phyloP scores from a whole-genome alignment of 1,139 yeast genomes.

The Keqinozyma sinolaborantium region DNA sequence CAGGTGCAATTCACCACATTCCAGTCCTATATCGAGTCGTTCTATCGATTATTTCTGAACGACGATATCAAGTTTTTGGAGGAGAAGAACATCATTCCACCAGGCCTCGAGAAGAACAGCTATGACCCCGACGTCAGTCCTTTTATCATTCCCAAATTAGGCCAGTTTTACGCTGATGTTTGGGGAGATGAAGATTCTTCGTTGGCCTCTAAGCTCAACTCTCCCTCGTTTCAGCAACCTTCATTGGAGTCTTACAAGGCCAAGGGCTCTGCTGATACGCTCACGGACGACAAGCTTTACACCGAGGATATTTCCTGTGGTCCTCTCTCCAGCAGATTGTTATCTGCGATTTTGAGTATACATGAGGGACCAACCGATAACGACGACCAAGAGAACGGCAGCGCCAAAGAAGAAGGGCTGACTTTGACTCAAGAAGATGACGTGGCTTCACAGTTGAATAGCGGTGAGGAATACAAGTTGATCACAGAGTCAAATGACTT shows the following conservation, averaged over 20 bases:
- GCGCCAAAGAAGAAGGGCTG: conserved; percentile 6
- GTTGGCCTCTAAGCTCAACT: conserved; percentile 35
- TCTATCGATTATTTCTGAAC: conserved; percentile 69
- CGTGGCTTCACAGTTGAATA: conserved; percentile 36
- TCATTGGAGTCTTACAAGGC: conserved; percentile 51
- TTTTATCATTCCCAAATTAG: conserved; percentile 76
- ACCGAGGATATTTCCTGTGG: conserved; percentile 84
- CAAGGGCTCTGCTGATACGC: conserved; percentile 54
- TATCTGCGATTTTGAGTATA: conserved; percentile 72
- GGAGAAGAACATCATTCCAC: conserved; percentile 55
- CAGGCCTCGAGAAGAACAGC: conserved; percentile 41
- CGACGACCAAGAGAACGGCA: conserved; percentile 14
- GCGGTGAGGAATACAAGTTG: conserved; percentile 33
- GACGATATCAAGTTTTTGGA: conserved; percentile 78
- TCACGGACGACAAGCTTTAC: conserved; percentile 65
- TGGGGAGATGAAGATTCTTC: conserved; percentile 84
- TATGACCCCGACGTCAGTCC: conserved; percentile 71
- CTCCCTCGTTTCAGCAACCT: conserved; percentile 35
- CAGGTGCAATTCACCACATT: conserved; percentile 93
- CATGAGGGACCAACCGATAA: conserved; percentile 38
- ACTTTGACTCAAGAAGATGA: conserved; percentile 23
- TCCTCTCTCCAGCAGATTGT: conserved; percentile 79
- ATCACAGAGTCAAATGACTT: conserved; percentile 53
- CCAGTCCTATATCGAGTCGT: conserved; percentile 81
- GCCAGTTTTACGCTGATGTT: conserved; percentile 72